Conservation (phyloP, 129 eudicot genomes). For the Flaveria bidentis region DNA sequence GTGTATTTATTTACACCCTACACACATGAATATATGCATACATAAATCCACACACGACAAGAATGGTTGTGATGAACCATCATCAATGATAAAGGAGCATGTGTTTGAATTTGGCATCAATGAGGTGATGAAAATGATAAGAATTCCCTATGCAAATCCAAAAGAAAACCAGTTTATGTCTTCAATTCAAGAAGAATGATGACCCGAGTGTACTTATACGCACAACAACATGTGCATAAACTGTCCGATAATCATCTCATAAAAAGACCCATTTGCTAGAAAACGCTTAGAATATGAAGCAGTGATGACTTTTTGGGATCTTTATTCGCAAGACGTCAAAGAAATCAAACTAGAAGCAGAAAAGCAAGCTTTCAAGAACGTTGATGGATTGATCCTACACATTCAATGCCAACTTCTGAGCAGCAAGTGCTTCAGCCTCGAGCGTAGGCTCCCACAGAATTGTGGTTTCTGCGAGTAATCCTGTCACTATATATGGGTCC, state of each 20-base stretch:
- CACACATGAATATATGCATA: no score
- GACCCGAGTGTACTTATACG: conserved; percentile 5
- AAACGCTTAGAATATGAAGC: conserved; percentile 32
- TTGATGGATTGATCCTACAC: conserved; percentile 37
- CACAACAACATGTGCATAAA: conserved; percentile 38
- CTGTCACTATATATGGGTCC: conserved; percentile 93
- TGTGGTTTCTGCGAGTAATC: conserved; percentile 93
- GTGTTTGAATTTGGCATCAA: not conserved
- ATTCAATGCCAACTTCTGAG: conserved; percentile 85
- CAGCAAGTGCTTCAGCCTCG: conserved; percentile 98
- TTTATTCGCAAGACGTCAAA: conserved; percentile 62
- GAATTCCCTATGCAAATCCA: no score
- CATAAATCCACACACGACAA: no score
- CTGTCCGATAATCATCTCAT: conserved; percentile 25
- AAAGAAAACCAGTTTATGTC: not conserved
- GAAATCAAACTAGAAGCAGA: conserved; percentile 42
- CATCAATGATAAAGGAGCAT: no score
- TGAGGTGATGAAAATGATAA: not conserved
- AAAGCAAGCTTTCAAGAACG: conserved; percentile 9
- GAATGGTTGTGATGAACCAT: not conserved
- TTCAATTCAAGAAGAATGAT: not conserved
- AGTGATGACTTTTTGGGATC: conserved; percentile 30
- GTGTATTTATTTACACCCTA: no score
- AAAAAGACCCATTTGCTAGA: conserved; percentile 29
- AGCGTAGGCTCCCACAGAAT: conserved; percentile 94